Evolutionary conservation across 1,284 basidiomycete species (phyloP).

Genomic region (Trichosporon coremiiforme): DNA sequence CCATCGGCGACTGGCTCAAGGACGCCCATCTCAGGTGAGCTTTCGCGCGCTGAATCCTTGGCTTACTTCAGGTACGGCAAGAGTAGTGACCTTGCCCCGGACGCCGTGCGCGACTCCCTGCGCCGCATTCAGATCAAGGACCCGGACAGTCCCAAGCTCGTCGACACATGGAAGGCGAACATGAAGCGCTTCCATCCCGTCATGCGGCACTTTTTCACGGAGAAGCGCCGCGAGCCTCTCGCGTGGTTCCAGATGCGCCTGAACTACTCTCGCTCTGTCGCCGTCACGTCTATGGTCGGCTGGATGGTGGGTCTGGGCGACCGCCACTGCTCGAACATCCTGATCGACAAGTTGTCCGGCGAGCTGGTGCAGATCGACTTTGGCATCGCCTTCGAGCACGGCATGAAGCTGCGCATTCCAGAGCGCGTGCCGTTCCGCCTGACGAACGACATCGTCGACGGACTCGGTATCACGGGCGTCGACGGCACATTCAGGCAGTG

Average conservation of each 20-base stretch:
- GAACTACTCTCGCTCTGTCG: slow-evolving; percentile 86
- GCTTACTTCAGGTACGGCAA: slow-evolving; percentile 36
- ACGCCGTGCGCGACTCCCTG: slow-evolving; percentile 38
- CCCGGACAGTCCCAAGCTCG: slow-evolving; percentile 48
- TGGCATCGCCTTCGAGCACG: slow-evolving; percentile 97
- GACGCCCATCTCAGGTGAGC: slow-evolving; percentile 66
- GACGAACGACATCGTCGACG: slow-evolving; percentile 91
- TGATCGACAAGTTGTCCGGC: slow-evolving; percentile 79
- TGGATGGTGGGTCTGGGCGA: slow-evolving; percentile 92
- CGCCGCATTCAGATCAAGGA: slow-evolving; percentile 48
- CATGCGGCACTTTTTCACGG: slow-evolving; percentile 92
- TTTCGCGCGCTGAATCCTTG: no score
- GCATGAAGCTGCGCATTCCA: slow-evolving; percentile 76
- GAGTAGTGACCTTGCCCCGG: slow-evolving; percentile 34
- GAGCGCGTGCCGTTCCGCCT: slow-evolving; percentile 94
- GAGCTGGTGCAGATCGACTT: slow-evolving; percentile 94
- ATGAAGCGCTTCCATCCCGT: slow-evolving; percentile 72
- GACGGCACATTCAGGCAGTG: slow-evolving; percentile 94
- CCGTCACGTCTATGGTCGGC: slow-evolving; percentile 91
- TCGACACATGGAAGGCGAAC: slow-evolving; percentile 62
- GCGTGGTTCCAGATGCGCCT: slow-evolving; percentile 93
- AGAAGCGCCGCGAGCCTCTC: slow-evolving; percentile 81
- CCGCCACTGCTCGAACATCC: slow-evolving; percentile 88
- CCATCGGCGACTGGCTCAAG: slow-evolving; percentile 68
- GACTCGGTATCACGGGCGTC: slow-evolving; percentile 85